Base-by-base conservation (phyloP, 2,329 filamentous ascomycete genomes). In the Sporothrix luriei region DNA sequence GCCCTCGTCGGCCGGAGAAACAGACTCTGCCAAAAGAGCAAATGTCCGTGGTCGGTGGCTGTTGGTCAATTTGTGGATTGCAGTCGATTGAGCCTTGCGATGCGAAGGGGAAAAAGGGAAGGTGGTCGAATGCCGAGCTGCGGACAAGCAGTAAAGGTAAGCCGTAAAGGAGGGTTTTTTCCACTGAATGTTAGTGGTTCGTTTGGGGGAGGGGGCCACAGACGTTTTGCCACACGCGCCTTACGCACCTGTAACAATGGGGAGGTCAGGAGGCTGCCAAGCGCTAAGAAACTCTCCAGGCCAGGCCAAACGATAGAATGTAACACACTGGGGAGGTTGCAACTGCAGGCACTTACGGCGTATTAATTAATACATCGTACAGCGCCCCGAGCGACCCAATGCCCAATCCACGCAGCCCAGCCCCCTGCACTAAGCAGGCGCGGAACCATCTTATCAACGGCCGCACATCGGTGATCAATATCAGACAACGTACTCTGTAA, bases 341-440 rank as follows among this genome's bases (percentile, higher is more conserved):
- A 7, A 62, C n/a, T 46, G 57, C 57, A 62, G 57, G 57, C 57
- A 46, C 38, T 46, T 43, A 48, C 46, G 46, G 16, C 46, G 3
- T n/a, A 48, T 4, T 48, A n/a, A n/a, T n/a, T n/a, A n/a, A n/a
- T n/a, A n/a, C n/a, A n/a, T n/a, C n/a, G n/a, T n/a, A 26, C 24
- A 54, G 51, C 21, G 51, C 24, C 29, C 24, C 51, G 13, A 59
- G 19, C 55, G 51, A 9, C 21, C 52, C n/a, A 19, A 49, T 21
- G 11, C 55, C 33, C 10, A 40, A 62, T 62, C n/a, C 57, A 24
- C 38, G 24, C 57, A 62, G 57, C 57, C 57, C 57, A 62, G 57
- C 57, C 57, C 57, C 38, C 57, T 38, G 21, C 57, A 62, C 26
- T 26, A 26, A 33, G n/a, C 57, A 46, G 11, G 38, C 3, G 33